Conservation (phyloP, 2,329 filamentous ascomycete species). For the Aspergillus sp. region DNA sequence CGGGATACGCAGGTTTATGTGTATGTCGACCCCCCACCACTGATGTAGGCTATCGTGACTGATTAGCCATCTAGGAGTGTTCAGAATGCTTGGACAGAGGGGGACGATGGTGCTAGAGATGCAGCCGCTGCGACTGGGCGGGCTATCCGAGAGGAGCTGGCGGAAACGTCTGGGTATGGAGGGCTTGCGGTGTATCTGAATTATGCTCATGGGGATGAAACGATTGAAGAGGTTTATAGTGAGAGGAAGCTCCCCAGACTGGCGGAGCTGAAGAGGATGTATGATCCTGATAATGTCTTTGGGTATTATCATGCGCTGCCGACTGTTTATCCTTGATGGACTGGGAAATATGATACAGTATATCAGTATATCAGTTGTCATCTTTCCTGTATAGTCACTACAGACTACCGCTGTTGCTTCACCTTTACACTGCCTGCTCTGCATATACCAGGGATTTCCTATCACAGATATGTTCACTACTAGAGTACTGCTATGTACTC, state of each 20-base stretch:
- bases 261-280: background rate
- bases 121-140: background rate
- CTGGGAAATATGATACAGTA: background rate
- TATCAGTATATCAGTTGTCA: too few species aligned
- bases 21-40: background rate
- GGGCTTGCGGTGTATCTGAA: background rate
- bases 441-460: too few species aligned
- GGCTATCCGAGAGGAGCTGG: background rate
- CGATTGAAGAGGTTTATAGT: background rate
- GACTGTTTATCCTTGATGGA: background rate
- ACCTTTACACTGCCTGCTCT: too few species aligned
- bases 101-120: background rate
- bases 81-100: background rate
- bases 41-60: background rate
- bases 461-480: too few species aligned
- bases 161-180: background rate
- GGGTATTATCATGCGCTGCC: background rate
- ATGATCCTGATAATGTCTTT: background rate
- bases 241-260: background rate
- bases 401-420: too few species aligned
- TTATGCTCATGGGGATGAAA: conserved; percentile 3
- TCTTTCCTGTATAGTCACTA: too few species aligned
- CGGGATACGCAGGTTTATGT: background rate
- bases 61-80: background rate
- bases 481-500: rapidly evolving